Base-by-base conservation (phyloP, 306 rosid genomes). In the Echinosophora koreensis region DNA sequence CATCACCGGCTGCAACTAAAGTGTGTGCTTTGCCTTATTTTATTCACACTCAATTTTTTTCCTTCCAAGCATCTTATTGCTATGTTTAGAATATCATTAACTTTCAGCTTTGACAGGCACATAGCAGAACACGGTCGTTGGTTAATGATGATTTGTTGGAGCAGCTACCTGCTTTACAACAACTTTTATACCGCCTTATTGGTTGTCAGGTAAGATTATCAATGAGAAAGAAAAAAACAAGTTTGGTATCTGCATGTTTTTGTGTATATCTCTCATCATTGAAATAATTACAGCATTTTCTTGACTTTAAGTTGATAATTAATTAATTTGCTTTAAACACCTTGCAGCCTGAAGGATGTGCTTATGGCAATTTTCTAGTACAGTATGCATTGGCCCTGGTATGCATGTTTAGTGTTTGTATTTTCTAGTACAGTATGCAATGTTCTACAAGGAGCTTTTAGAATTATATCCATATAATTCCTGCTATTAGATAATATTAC, bases 301-400 rank as follows among this genome's bases (percentile, higher is more conserved):
- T 71, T 78, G 37, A 35, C 34, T 32, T 71, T 10, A 18, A 34
- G 38, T 55, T 77, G 72, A 52, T 59, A 44, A 35, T 70, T 84
- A 44, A 35, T 70, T 84, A 22, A 84, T 64, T 80, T 74, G 34
- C 27, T 78, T 39, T 64, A 42, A 42, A 54, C 50, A 51, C 84
- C 80, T 88, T 89, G 77, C 91, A 96, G 99, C 99, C 99, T 32
- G 99, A 96, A 84, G 99, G 99, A 84, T 81, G 89, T 66, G 92
- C 98, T 73, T 96, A 87, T 71, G 71, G 71, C 82, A 91, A 86
- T 80, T 87, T 89, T 82, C 90, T 96, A 57, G 72, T 96, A 54
- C 99, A 96, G 41, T 96, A 96, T 85, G 97, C 99, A 60, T 79
- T 92, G 84, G 97, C 98, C 76, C 78, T 96, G 98, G 99, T 95